Conservation (phyloP, 495 filamentous ascomycete species). For the Penicillium turbatum region DNA sequence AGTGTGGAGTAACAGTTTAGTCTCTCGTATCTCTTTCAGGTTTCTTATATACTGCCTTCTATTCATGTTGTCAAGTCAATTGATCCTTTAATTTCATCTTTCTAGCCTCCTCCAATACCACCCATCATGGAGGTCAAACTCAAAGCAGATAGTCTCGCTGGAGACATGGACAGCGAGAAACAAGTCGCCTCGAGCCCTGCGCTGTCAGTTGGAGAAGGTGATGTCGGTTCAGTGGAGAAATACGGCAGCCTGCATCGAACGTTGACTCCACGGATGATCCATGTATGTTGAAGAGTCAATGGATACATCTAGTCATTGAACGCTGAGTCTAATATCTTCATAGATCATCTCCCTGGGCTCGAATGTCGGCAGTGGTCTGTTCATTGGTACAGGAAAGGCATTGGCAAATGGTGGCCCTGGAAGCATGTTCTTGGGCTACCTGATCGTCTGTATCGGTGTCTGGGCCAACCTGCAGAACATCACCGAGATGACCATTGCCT, state of each 20-base stretch:
- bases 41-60: too few species aligned
- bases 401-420: constrained; percentile 24
- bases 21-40: too few species aligned
- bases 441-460: constrained; percentile 26
- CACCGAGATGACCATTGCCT: constrained; percentile 31
- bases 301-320: neutral
- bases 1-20: too few species aligned
- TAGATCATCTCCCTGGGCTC: constrained; percentile 27
- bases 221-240: neutral
- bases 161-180: neutral
- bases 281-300: neutral
- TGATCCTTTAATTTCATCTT: too few species aligned
- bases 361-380: constrained; percentile 28
- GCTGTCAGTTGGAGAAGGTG: neutral
- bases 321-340: neutral
- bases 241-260: neutral
- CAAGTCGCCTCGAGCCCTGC: neutral
- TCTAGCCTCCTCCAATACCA: too few species aligned
- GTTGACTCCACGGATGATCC: neutral
- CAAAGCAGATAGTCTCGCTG: neutral
- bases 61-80: too few species aligned
- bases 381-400: constrained; percentile 26
- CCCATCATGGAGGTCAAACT: neutral
- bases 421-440: constrained; percentile 24
- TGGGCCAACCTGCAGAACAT: constrained; percentile 30